These are phyloP conservation scores for Magnusiomyces suaveolens DNA, from an alignment of 1,139 yeast genomes.

Conservation along the genomic window DNA sequence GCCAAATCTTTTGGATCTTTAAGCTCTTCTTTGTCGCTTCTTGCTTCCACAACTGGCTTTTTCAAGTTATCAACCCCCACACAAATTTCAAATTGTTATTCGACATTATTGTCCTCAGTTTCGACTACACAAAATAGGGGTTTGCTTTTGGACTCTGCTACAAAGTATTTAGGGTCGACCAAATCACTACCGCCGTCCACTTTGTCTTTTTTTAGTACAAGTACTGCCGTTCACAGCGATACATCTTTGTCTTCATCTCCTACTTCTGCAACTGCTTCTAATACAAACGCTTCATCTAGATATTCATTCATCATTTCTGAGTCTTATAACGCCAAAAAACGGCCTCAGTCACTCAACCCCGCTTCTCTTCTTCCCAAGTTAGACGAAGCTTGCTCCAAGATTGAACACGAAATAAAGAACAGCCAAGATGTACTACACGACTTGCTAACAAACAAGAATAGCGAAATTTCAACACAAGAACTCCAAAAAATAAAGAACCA, in stretches of 20 bases:
- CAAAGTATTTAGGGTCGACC: no score
- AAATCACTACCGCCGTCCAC: no score
- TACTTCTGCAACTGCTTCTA: not conserved
- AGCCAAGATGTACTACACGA: not conserved
- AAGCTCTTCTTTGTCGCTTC: no score
- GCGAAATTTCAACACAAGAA: not conserved
- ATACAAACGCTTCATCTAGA: not conserved
- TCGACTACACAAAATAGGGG: no score
- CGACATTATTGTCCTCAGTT: no score
- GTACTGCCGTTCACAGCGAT: no score
- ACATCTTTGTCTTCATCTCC: not conserved
- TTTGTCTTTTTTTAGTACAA: no score
- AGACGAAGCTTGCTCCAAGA: not conserved
- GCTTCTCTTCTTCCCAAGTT: not conserved
- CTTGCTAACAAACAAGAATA: not conserved
- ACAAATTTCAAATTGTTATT: no score
- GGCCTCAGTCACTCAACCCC: not conserved
- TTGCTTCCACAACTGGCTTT: no score
- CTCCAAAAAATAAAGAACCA: not conserved
- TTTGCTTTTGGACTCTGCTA: no score
- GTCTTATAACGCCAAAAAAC: conserved; percentile 10
- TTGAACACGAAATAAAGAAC: not conserved
- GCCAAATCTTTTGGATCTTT: no score
- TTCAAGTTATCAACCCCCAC: no score
- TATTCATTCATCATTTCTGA: conserved; percentile 10